Conservation (phyloP, 1,284 basidiomycete species). For the Ganoderma resinaceum region DNA sequence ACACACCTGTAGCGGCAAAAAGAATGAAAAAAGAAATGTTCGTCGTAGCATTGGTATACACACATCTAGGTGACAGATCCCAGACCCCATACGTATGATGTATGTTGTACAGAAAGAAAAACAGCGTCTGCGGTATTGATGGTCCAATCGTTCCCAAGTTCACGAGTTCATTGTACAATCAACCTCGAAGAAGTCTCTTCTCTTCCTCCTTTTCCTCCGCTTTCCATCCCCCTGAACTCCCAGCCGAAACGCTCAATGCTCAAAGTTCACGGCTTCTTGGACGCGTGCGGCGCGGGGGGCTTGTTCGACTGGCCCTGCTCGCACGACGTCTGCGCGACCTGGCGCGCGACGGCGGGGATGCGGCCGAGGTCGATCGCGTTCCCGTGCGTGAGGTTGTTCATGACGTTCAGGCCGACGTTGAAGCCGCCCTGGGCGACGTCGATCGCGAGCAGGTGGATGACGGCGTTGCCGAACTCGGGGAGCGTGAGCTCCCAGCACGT, state of each 20-base stretch:
- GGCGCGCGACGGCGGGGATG: constrained; percentile 27
- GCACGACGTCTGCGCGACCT: constrained; percentile 18
- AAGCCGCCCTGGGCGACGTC: constrained; percentile 47
- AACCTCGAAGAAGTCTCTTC: neutral
- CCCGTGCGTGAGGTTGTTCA: constrained; percentile 33
- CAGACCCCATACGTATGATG: neutral
- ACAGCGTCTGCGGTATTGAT: neutral
- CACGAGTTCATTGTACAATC: neutral
- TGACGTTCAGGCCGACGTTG: constrained; percentile 35
- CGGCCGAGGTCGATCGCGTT: constrained; percentile 28
- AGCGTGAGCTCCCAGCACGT: constrained; percentile 52
- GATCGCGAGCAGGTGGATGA: constrained; percentile 49
- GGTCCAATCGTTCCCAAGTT: neutral
- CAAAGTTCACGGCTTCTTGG: neutral
- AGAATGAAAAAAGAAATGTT: neutral
- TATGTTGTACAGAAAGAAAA: neutral
- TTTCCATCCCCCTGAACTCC: neutral
- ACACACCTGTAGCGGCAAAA: neutral
- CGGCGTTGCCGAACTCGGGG: constrained; percentile 39
- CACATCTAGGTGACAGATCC: neutral
- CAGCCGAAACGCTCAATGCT: neutral
- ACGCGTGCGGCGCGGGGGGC: neutral
- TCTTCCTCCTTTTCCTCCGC: neutral
- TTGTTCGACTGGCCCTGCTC: constrained; percentile 2
- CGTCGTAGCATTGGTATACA: neutral